Conservation (phyloP, 192 early-diverging fungal species). For the Coemansia sp. region DNA sequence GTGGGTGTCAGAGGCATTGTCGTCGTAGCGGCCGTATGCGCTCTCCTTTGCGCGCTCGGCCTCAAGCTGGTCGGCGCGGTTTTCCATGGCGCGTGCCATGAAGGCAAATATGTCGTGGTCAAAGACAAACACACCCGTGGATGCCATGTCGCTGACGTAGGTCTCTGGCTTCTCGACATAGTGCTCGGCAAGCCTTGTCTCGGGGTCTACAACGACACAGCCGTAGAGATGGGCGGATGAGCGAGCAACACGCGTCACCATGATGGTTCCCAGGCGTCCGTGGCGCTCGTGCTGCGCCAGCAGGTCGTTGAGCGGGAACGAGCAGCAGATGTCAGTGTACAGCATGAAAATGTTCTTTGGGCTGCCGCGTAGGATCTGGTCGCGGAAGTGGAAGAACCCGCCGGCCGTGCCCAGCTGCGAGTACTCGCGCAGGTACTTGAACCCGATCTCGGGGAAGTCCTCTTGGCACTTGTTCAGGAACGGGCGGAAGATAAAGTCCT, state of each 20-base stretch:
- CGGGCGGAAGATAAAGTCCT: slow-evolving; percentile 86
- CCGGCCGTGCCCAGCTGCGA: slow-evolving; percentile 95
- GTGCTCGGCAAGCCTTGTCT: slow-evolving; percentile 89
- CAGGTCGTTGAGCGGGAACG: slow-evolving; percentile 89
- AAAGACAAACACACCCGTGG: slow-evolving; percentile 95
- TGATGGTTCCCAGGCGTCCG: slow-evolving; percentile 81
- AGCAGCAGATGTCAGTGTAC: slow-evolving; percentile 95
- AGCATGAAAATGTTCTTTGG: slow-evolving; percentile 94
- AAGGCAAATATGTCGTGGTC: slow-evolving; percentile 82
- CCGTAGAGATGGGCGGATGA: slow-evolving; percentile 85
- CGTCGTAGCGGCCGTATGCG: slow-evolving; percentile 49
- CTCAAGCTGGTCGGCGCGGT: slow-evolving; percentile 56
- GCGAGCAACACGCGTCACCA: slow-evolving; percentile 85
- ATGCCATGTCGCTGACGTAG: slow-evolving; percentile 91
- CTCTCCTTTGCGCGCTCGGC: slow-evolving; percentile 58
- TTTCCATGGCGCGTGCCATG: slow-evolving; percentile 76
- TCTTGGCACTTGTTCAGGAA: slow-evolving; percentile 85
- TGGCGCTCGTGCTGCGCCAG: slow-evolving; percentile 80
- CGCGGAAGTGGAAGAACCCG: slow-evolving; percentile 98
- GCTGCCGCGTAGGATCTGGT: slow-evolving; percentile 89
- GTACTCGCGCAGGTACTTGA: slow-evolving; percentile 98
- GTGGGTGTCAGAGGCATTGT: slow-evolving; percentile 41
- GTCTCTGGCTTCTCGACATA: slow-evolving; percentile 99
- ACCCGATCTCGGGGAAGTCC: slow-evolving; percentile 82
- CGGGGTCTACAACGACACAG: slow-evolving; percentile 85